Conservation (phyloP, 768 basidiomycete genomes). For the Lanmaoa pseudosensibilis region DNA sequence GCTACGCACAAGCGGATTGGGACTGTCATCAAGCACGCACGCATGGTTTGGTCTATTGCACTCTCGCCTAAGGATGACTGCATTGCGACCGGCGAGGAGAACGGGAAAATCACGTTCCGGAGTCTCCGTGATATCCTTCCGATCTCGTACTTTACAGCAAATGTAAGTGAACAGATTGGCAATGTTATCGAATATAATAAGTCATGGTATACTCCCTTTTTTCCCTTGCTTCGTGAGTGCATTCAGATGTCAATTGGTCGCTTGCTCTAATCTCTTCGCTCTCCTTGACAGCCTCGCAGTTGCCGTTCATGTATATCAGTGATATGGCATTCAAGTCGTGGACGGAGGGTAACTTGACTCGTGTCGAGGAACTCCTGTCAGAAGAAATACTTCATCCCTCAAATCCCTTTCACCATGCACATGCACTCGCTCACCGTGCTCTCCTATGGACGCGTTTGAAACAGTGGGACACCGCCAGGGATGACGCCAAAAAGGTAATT, state of each 20-base stretch:
- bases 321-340: background rate
- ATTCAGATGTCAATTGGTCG: background rate
- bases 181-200: background rate
- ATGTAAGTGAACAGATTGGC: background rate
- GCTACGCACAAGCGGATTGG: too few species aligned
- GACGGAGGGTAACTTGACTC: background rate
- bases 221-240: background rate
- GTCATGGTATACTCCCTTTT: background rate
- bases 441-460: background rate
- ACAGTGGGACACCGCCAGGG: background rate
- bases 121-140: too few species aligned
- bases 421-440: slow-evolving; percentile 1
- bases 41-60: too few species aligned
- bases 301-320: background rate
- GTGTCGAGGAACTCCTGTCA: background rate
- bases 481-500: slow-evolving; percentile 4
- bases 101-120: too few species aligned
- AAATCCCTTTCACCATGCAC: background rate
- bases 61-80: too few species aligned
- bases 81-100: too few species aligned
- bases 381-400: background rate
- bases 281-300: background rate
- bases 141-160: background rate
- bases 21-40: too few species aligned
- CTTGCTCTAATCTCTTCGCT: background rate